Evolutionary conservation across 768 basidiomycete species (phyloP).

Genomic region (Symmetrospora coprosmae): DNA sequence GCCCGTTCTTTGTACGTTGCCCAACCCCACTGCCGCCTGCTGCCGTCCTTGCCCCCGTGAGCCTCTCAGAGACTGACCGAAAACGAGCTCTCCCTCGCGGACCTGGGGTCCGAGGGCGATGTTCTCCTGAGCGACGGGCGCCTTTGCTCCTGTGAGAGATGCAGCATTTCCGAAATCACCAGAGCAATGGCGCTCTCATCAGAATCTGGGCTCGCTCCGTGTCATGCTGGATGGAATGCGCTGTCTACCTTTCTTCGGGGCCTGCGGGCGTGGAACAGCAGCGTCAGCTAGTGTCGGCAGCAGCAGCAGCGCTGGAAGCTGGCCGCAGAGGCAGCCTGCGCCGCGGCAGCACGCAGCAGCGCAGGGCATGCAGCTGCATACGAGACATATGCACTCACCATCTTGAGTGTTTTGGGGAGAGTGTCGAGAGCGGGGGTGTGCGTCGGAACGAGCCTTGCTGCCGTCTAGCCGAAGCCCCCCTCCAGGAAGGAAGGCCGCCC

Average conservation of each 20-base stretch:
- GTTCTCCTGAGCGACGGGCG: conserved; percentile 18
- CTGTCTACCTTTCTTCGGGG: conserved; percentile 18
- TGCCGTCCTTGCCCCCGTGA: too few species aligned
- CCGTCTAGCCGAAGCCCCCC: too few species aligned
- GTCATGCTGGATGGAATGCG: neutral
- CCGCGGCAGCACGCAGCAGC: neutral
- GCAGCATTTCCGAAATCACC: neutral
- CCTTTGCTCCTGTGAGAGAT: conserved; percentile 15
- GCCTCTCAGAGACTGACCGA: conserved; percentile 48
- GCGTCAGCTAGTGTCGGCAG: too few species aligned
- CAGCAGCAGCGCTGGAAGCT: too few species aligned
- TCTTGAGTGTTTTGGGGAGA: neutral
- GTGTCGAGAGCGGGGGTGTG: too few species aligned
- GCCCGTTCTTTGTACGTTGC: too few species aligned
- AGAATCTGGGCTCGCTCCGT: neutral
- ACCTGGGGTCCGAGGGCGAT: conserved; percentile 91
- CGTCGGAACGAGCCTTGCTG: too few species aligned
- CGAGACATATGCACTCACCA: neutral
- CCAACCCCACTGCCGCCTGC: too few species aligned
- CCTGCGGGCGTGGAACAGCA: neutral
- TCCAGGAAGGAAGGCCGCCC: too few species aligned
- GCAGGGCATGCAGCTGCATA: neutral
- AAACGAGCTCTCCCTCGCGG: conserved; percentile 89
- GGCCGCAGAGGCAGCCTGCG: conserved; percentile 4
- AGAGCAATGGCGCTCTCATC: neutral